These are phyloP conservation scores for Leptographium galeiforme DNA, from an alignment of 2,329 filamentous ascomycete genomes.

Conservation along the genomic window DNA sequence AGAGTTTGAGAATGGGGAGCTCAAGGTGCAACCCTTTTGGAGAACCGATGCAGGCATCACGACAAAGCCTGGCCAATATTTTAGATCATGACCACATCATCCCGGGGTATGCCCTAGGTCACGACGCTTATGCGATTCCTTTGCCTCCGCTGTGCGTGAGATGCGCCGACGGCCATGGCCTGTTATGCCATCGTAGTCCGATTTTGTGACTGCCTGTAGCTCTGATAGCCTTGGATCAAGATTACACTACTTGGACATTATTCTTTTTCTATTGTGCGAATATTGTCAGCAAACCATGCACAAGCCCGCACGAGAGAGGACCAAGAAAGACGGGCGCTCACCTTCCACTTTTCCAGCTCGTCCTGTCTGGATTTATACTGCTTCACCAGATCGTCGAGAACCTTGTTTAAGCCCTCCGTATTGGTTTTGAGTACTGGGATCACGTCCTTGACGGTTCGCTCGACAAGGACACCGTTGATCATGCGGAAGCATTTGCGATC, in stretches of 20 bases:
- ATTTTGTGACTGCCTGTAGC: no score
- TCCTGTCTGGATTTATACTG: constrained; percentile 92
- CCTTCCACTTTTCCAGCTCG: constrained; percentile 98
- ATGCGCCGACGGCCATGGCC: neutral
- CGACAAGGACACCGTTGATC: constrained; percentile 92
- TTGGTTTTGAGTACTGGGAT: constrained; percentile 86
- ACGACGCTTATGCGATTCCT: no score
- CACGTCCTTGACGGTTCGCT: constrained; percentile 87
- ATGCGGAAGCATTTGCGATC: constrained; percentile 97
- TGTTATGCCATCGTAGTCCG: no score
- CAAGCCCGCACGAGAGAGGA: neutral
- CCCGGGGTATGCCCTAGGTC: no score
- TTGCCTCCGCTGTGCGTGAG: no score
- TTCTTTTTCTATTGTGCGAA: constrained; percentile 61
- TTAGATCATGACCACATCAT: no score
- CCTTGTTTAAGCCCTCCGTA: constrained; percentile 83
- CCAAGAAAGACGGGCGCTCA: constrained; percentile 26
- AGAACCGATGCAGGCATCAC: no score
- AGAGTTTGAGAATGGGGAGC: no score
- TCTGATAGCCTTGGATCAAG: constrained; percentile 29
- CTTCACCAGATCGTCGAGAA: constrained; percentile 87
- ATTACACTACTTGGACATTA: constrained; percentile 76
- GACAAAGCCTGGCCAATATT: no score
- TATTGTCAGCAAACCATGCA: neutral
- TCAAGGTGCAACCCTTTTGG: no score